phyloP scores from a whole-genome alignment of 2,329 filamentous ascomycete genomes.

The Phyllosticta capitalensis region DNA sequence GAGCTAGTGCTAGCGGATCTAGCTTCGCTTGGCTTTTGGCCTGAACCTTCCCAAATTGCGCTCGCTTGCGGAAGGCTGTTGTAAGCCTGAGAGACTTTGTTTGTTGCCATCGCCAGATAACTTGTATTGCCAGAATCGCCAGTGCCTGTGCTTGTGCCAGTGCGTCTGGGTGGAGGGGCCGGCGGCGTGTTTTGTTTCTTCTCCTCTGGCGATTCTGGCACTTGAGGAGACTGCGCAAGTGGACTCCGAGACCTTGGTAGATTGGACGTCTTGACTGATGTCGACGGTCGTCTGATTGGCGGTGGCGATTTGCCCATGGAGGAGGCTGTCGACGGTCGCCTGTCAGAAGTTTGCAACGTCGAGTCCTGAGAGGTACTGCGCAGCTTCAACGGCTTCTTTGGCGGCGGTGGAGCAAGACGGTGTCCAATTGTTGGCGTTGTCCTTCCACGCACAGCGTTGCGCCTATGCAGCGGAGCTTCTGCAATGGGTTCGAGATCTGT shows the following conservation, averaged over 20 bases:
- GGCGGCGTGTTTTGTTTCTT: conserved; percentile 24
- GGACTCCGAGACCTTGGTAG: conserved; percentile 14
- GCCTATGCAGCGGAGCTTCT: conserved; percentile 15
- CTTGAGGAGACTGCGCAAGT: conserved; percentile 19
- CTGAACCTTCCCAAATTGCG: conserved; percentile 14
- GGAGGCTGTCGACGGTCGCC: conserved; percentile 10
- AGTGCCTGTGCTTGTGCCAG: not conserved
- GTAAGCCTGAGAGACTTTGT: conserved; percentile 32
- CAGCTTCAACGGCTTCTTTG: conserved; percentile 25
- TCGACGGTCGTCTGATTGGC: conserved; percentile 23
- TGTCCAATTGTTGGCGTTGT: conserved; percentile 1
- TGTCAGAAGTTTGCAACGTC: conserved; percentile 12
- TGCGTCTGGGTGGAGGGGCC: conserved; percentile 22
- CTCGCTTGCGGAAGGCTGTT: conserved; percentile 28
- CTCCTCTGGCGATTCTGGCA: conserved; percentile 14
- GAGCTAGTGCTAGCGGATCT: conserved; percentile 6
- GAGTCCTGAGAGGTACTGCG: conserved; percentile 28
- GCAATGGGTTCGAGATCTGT: conserved; percentile 13
- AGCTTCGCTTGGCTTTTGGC: conserved; percentile 1
- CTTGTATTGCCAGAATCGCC: conserved; percentile 18
- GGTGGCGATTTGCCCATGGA: conserved; percentile 13
- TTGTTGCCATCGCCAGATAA: conserved; percentile 28
- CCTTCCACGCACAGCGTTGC: conserved; percentile 4
- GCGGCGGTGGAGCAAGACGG: conserved; percentile 4
- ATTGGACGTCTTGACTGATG: conserved; percentile 3